Conservation (phyloP, 2,329 filamentous ascomycete species). For the Thielaviopsis musarum region DNA sequence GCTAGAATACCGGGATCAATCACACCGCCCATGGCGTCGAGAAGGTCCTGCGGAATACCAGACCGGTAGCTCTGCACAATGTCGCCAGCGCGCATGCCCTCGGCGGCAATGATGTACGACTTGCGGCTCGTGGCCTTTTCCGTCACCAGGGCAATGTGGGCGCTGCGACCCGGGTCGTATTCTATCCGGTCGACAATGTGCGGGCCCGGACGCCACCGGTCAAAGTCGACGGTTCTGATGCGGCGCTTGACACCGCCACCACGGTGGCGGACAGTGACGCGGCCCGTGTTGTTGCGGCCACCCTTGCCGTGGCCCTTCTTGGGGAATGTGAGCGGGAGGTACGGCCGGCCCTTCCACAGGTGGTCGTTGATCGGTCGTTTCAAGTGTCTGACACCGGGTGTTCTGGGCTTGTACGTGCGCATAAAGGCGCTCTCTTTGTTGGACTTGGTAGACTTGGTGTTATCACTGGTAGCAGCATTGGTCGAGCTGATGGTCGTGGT, state of each 20-base stretch:
- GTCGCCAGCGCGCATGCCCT: conserved; percentile 85
- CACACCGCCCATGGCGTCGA: conserved; percentile 81
- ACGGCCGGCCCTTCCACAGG: conserved; percentile 83
- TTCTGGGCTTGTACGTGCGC: conserved; percentile 83
- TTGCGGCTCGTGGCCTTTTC: conserved; percentile 56
- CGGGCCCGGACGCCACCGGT: conserved; percentile 58
- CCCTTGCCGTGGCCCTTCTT: conserved; percentile 90
- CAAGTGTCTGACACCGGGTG: conserved; percentile 81
- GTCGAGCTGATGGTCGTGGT: background rate
- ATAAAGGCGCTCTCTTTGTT: conserved; percentile 25
- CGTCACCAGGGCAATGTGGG: conserved; percentile 78
- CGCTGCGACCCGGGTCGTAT: conserved; percentile 83
- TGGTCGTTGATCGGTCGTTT: conserved; percentile 90
- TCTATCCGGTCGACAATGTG: conserved; percentile 89
- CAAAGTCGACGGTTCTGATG: conserved; percentile 83
- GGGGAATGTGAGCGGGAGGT: conserved; percentile 66
- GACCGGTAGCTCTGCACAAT: conserved; percentile 79
- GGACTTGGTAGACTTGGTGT: background rate
- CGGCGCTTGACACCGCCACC: conserved; percentile 85
- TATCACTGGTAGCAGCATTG: no score
- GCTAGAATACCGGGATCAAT: conserved; percentile 93
- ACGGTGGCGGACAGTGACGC: conserved; percentile 75
- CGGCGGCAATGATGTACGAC: conserved; percentile 88
- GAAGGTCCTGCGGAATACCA: conserved; percentile 73
- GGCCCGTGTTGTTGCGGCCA: conserved; percentile 75